phyloP scores from a whole-genome alignment of 441 rosid species.

The Erodium texanum region DNA sequence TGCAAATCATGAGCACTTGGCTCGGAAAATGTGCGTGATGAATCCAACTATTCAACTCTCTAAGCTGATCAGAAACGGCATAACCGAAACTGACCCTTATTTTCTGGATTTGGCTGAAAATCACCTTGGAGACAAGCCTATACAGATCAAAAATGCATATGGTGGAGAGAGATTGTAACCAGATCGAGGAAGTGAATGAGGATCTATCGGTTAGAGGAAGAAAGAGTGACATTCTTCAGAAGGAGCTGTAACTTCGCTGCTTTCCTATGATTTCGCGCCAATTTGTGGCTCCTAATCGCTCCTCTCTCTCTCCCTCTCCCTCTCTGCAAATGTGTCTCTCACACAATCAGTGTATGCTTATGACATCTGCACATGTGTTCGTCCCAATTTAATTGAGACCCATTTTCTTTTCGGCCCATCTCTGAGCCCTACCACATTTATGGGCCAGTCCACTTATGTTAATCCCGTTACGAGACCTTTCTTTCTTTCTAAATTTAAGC shows the following conservation, averaged over 20 bases:
- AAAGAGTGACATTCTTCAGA: conserved; percentile 37
- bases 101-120: background rate
- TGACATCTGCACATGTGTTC: too few species aligned
- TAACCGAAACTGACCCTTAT: background rate
- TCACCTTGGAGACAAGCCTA: background rate
- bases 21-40: background rate
- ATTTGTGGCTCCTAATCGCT: conserved; percentile 39
- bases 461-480: too few species aligned
- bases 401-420: too few species aligned
- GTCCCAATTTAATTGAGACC: too few species aligned
- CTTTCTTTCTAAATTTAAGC: too few species aligned
- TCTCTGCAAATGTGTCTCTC: too few species aligned
- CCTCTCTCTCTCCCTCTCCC: too few species aligned
- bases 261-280: conserved; percentile 75
- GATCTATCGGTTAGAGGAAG: conserved; percentile 19
- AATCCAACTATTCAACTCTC: background rate
- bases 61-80: too few species aligned
- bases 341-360: too few species aligned
- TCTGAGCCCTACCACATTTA: too few species aligned
- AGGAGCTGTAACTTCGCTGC: conserved; percentile 46
- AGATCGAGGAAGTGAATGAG: conserved; percentile 16
- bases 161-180: background rate
- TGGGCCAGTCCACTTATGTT: too few species aligned
- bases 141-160: background rate
- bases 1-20: background rate